These are phyloP conservation scores for Umbilicus rupestris DNA, from an alignment of 164 flowering plant species.

Conservation along the genomic window DNA sequence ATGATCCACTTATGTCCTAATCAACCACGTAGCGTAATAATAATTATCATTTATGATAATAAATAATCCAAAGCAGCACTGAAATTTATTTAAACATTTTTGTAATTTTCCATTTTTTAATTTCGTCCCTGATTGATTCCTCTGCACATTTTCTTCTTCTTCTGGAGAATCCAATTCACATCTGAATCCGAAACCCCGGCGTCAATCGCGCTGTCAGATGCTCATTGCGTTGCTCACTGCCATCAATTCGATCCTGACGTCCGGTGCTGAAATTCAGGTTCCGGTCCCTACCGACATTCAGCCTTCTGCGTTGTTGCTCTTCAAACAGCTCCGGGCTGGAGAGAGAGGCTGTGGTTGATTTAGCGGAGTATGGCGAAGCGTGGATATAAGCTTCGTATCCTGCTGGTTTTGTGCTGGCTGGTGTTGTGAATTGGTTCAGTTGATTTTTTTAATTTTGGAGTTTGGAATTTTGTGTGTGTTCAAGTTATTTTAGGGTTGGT, in stretches of 20 bases:
- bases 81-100: too few relatives aligned
- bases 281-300: not conserved
- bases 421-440: not conserved
- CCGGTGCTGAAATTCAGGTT: not conserved
- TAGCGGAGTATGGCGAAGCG: constrained; percentile 56
- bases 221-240: not conserved
- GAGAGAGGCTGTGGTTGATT: not conserved
- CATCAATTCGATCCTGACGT: not conserved
- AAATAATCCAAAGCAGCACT: too few relatives aligned
- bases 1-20: too few relatives aligned
- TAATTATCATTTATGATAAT: too few relatives aligned
- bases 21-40: too few relatives aligned
- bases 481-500: not conserved
- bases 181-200: not conserved
- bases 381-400: constrained; percentile 84
- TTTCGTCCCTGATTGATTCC: too few relatives aligned
- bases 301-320: not conserved
- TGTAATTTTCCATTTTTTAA: too few relatives aligned
- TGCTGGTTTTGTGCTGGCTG: constrained; percentile 17
- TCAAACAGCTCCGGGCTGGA: not conserved
- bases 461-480: constrained; percentile 7
- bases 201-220: not conserved
- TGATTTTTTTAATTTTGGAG: constrained; percentile 8
- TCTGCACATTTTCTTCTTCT: too few relatives aligned
- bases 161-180: not conserved